Evolutionary conservation across 129 eudicot species (phyloP), one percentile per base, ranked within the genome.

Genomic region (Chrysanthemum lavandulifolium): DNA sequence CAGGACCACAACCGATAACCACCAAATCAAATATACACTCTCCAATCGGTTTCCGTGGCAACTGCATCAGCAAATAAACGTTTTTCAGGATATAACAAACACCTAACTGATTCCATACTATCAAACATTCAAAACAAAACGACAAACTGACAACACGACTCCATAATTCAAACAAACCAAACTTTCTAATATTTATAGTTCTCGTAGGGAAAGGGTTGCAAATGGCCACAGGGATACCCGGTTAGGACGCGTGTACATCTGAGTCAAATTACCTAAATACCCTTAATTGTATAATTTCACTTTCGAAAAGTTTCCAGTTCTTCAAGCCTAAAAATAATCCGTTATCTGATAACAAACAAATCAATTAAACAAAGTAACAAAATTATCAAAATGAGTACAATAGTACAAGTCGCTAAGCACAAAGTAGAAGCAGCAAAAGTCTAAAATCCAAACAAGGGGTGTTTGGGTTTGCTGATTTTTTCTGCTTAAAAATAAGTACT

Each of bases 1-100:
- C 99, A 43, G 99, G 99, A 53, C 99, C 99, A 55, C 97, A 94
- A 58, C 99, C 99, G 61, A 94, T 88, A 13, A 94, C 96, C 74
- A 90, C 97, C 88, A 94, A 82, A 90, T 94, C 99, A 74, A 90
- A 77, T 71, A 94, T 19, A 55, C 71, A 69, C 23, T 83, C 86
- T 48, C 83, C 96, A 2, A 78, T 65, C 18, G 84, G 72, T 67
- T 90, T 88, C 67, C 31, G 80, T 23, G 93, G 88, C 78, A 94
- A 80, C 99, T 94, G 94, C 81, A 81, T 49, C 21, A 31, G 47
- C n/a, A 51, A 74, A 54, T 5, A 13, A 66, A 65, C 0, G 13
- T 56, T 45, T 62, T 27, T 56, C 63, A 73, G 66, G 61, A 72
- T 67, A 43, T 53, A 55, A 62, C 13, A 8, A 25, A 52, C 40